Percentiles rank a stretch among this genome's conserved stretches.
Conservation (phyloP, 2,329 filamentous ascomycete genomes). For the Pseudogymnoascus sp. region DNA sequence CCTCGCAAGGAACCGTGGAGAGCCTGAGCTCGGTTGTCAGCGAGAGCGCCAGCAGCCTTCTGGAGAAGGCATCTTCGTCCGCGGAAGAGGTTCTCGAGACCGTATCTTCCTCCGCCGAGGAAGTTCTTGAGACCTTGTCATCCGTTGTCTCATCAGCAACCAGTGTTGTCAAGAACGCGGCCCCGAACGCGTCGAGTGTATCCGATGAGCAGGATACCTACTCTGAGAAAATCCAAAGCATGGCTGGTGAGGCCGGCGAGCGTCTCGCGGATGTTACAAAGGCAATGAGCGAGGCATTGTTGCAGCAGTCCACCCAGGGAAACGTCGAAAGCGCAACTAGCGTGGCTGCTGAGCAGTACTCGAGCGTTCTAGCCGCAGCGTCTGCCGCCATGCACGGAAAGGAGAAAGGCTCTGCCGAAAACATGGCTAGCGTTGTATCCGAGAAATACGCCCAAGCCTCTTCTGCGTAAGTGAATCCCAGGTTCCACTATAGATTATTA, state of each 20-base stretch:
- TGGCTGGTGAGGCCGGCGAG: constrained; percentile 47
- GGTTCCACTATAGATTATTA: constrained; percentile 13
- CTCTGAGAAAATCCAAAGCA: constrained; percentile 45
- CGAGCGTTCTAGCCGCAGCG: constrained; percentile 50
- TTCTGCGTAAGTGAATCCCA: constrained; percentile 41
- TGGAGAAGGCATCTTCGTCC: constrained; percentile 26
- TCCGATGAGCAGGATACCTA: constrained; percentile 36
- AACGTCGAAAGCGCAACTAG: constrained; percentile 45
- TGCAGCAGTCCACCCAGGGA: constrained; percentile 34
- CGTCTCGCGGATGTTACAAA: constrained; percentile 47
- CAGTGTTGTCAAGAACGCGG: background rate
- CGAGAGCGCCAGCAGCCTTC: constrained; percentile 20
- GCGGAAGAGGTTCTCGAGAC: background rate
- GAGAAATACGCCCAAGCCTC: constrained; percentile 52
- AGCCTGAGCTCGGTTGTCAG: constrained; percentile 17
- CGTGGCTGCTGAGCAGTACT: constrained; percentile 50
- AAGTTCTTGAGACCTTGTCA: background rate
- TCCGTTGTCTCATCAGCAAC: background rate
- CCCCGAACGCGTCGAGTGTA: constrained; percentile 13
- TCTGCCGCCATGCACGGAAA: constrained; percentile 49
- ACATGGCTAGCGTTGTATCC: constrained; percentile 44
- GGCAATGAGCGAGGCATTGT: constrained; percentile 50
- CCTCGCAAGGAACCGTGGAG: constrained; percentile 25
- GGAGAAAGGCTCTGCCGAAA: constrained; percentile 37
- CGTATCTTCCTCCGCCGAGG: background rate